These are phyloP conservation scores for Domatiomyces catenatus DNA, from an alignment of 2,329 filamentous ascomycete species.

Conservation along the genomic window DNA sequence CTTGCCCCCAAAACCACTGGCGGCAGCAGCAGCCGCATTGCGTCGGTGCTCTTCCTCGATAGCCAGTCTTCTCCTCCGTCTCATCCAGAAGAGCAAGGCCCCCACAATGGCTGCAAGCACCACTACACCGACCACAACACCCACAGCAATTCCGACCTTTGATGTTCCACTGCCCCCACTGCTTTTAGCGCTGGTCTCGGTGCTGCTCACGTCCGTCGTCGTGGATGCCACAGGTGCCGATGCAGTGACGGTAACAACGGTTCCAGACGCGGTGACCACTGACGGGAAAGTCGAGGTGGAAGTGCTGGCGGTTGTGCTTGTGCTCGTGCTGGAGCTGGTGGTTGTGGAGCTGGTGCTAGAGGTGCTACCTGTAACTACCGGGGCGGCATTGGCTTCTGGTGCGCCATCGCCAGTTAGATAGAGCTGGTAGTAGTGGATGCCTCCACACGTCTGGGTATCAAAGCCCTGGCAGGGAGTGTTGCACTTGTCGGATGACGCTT, in stretches of 20 bases:
- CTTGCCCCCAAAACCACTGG: constrained; percentile 56
- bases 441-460: constrained; percentile 51
- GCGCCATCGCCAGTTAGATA: constrained; percentile 33
- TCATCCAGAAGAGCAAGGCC: constrained; percentile 57
- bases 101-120: constrained; percentile 50
- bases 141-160: constrained; percentile 71
- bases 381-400: constrained; percentile 23
- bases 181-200: background rate
- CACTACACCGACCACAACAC: constrained; percentile 71
- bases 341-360: constrained; percentile 25
- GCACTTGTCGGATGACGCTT: constrained; percentile 47
- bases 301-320: constrained; percentile 30
- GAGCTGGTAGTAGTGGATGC: constrained; percentile 36
- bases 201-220: constrained; percentile 10
- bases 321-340: constrained; percentile 32
- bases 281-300: constrained; percentile 19
- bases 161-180: constrained; percentile 38
- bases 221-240: constrained; percentile 3
- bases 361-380: constrained; percentile 15
- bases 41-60: constrained; percentile 74
- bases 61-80: constrained; percentile 58
- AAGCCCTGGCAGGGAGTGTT: constrained; percentile 51
- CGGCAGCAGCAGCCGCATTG: constrained; percentile 42
- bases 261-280: constrained; percentile 23
- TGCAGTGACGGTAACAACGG: constrained; percentile 4